phyloP scores from a whole-genome alignment of 2,329 filamentous ascomycete genomes.

The Talaromyces sp. region DNA sequence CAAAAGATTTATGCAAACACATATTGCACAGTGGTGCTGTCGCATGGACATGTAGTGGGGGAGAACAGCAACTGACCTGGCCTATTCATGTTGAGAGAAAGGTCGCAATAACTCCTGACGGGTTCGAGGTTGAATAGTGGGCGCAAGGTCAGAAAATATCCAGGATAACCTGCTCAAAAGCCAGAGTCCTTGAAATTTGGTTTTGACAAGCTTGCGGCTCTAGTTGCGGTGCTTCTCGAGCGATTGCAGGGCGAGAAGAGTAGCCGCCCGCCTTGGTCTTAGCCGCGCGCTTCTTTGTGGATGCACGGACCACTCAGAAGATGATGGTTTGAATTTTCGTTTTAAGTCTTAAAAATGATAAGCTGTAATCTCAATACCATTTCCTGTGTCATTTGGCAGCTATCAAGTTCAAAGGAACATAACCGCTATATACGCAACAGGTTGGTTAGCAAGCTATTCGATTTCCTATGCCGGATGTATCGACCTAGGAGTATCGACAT shows the following conservation, averaged over 20 bases:
- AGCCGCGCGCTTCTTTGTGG: constrained; percentile 15
- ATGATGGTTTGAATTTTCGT: neutral
- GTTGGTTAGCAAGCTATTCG: too few relatives aligned
- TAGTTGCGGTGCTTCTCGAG: constrained; percentile 10
- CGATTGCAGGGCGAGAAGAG: constrained; percentile 21
- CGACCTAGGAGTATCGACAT: too few relatives aligned
- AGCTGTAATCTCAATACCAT: too few relatives aligned
- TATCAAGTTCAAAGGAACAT: too few relatives aligned
- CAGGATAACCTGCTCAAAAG: neutral
- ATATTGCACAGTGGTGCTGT: neutral
- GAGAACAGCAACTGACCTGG: constrained; percentile 39
- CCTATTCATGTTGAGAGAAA: constrained; percentile 41
- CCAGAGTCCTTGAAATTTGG: neutral
- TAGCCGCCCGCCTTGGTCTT: constrained; percentile 10
- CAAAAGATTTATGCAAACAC: neutral
- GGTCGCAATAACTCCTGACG: neutral
- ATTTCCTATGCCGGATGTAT: too few relatives aligned
- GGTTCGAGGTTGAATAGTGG: neutral
- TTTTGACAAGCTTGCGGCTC: constrained; percentile 7
- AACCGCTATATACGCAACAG: too few relatives aligned
- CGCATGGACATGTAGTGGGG: constrained; percentile 17
- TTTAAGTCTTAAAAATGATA: too few relatives aligned
- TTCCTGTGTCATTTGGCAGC: too few relatives aligned
- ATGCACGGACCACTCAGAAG: constrained; percentile 8
- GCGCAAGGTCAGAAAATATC: neutral